A percentile compares a stretch with the other conserved stretches of the same genome.
Evolutionary conservation across 495 filamentous ascomycete species (phyloP).

Genomic region (Thozetella sp.): DNA sequence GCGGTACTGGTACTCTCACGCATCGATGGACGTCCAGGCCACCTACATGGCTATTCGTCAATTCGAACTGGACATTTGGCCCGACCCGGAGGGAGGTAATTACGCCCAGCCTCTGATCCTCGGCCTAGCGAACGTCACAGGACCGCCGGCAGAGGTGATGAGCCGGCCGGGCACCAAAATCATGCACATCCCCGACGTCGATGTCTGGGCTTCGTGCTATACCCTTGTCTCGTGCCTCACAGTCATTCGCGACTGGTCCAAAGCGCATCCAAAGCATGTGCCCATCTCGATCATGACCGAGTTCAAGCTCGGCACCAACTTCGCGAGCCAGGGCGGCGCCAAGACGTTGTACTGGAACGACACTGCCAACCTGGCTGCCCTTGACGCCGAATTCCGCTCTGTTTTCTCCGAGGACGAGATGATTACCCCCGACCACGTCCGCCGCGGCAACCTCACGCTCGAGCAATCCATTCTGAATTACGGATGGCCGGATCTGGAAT

Average conservation of each 20-base stretch:
- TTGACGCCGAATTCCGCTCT: conserved; percentile 26
- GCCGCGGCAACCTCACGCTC: conserved; percentile 14
- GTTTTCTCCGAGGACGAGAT: conserved; percentile 18
- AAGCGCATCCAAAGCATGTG: conserved; percentile 20
- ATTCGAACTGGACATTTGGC: conserved; percentile 25
- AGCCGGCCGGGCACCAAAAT: conserved; percentile 21
- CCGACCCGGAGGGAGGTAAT: conserved; percentile 23
- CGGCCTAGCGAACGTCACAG: conserved; percentile 9
- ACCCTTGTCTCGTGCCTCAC: conserved; percentile 23
- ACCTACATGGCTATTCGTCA: conserved; percentile 20
- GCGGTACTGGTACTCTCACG: neutral
- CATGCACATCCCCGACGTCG: conserved; percentile 25
- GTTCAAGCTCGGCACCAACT: conserved; percentile 14
- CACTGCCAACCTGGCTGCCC: conserved; percentile 11
- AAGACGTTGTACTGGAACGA: conserved; percentile 13
- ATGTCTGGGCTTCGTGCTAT: conserved; percentile 21
- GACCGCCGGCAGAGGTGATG: conserved; percentile 12
- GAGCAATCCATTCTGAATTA: conserved; percentile 19
- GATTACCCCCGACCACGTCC: conserved; percentile 22
- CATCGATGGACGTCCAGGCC: conserved; percentile 21
- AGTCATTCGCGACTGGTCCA: conserved; percentile 21
- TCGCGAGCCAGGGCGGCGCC: conserved; percentile 10
- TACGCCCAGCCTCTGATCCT: conserved; percentile 23
- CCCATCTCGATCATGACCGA: conserved; percentile 29
- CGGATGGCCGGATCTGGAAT: conserved; percentile 24